These are phyloP conservation scores for Herpetospermum pedunculosum DNA, from an alignment of 306 rosid species.

Conservation along the genomic window DNA sequence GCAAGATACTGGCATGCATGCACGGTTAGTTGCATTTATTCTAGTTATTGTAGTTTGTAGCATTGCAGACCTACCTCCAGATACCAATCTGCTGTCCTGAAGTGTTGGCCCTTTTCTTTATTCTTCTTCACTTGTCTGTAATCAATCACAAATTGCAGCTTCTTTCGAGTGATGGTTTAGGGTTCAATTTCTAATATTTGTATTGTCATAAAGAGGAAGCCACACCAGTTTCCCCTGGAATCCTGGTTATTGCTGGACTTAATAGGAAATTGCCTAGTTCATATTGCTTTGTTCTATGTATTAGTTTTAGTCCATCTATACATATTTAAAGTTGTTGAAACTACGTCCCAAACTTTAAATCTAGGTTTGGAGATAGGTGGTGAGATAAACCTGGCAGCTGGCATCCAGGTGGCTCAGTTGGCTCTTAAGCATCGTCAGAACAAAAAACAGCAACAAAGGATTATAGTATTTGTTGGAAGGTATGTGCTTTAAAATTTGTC, in stretches of 20 bases:
- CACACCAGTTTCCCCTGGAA: not conserved
- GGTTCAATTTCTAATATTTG: not conserved
- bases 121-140: not conserved
- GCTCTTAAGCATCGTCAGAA: conserved; percentile 98
- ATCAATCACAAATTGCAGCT: not conserved
- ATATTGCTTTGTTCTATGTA: not conserved
- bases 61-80: not conserved
- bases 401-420: conserved; percentile 93
- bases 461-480: conserved; percentile 94
- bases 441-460: conserved; percentile 95
- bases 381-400: conserved; percentile 89
- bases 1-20: conserved; percentile 85
- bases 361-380: conserved; percentile 89
- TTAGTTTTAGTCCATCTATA: not conserved
- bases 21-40: conserved; percentile 49
- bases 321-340: not conserved
- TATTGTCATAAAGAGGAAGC: not conserved
- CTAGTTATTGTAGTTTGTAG: not conserved
- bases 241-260: not conserved
- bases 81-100: not conserved
- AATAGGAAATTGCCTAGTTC: not conserved
- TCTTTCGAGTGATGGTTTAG: not conserved
- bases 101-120: not conserved
- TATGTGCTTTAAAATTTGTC: not conserved
- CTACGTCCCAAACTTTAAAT: not conserved